Evolutionary conservation across 495 filamentous ascomycete species (phyloP).

Genomic region (Thozetella sp.): DNA sequence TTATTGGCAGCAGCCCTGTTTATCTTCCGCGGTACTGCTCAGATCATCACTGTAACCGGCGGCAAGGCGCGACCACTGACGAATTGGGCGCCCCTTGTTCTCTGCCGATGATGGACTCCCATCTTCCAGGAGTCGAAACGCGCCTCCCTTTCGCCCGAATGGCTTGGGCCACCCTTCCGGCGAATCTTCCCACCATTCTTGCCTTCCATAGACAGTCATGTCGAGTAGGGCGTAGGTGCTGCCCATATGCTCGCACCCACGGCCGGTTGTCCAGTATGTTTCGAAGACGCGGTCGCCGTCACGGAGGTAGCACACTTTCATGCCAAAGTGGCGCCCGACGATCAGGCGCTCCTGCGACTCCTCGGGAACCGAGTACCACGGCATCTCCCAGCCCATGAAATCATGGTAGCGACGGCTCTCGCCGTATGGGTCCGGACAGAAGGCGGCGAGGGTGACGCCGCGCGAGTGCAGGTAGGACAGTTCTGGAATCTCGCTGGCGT

Average conservation of each 20-base stretch:
- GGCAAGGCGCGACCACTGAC: slow-evolving; percentile 8
- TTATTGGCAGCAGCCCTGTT: no score
- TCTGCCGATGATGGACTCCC: neutral
- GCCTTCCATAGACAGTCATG: slow-evolving; percentile 10
- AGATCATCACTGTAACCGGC: slow-evolving; percentile 9
- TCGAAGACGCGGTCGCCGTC: slow-evolving; percentile 13
- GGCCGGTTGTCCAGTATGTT: slow-evolving; percentile 11
- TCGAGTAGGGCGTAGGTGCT: slow-evolving; percentile 8
- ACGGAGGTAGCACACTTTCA: slow-evolving; percentile 15
- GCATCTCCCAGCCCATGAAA: slow-evolving; percentile 16
- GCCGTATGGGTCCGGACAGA: slow-evolving; percentile 9
- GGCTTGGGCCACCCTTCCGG: slow-evolving; percentile 8
- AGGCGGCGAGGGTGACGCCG: slow-evolving; percentile 12
- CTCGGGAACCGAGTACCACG: slow-evolving; percentile 10
- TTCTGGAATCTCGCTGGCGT: slow-evolving; percentile 10
- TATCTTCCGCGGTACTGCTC: no score
- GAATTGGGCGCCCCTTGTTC: neutral
- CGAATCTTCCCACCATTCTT: slow-evolving; percentile 8
- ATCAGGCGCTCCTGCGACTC: neutral
- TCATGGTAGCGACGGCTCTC: slow-evolving; percentile 15
- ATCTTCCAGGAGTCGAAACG: slow-evolving; percentile 3
- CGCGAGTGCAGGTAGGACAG: slow-evolving; percentile 15
- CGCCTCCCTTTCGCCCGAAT: neutral
- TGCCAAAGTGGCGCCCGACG: slow-evolving; percentile 7
- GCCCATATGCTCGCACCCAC: slow-evolving; percentile 9